Conservation (phyloP, 2,329 filamentous ascomycete genomes). For the Nemania sp. region DNA sequence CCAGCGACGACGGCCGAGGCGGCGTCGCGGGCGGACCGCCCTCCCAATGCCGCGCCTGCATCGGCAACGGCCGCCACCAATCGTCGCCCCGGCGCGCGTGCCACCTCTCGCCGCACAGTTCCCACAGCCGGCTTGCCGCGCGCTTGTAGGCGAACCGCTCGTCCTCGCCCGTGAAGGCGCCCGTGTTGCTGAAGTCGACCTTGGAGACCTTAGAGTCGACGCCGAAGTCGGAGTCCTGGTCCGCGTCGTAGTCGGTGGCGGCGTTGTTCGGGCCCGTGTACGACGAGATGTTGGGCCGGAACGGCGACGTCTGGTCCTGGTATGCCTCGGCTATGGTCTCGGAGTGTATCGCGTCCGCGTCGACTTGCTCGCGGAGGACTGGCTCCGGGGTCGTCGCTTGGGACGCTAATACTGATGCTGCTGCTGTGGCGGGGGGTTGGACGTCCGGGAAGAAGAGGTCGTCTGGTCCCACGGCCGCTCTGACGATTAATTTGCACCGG, state of each 20-base stretch:
- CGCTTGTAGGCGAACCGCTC: constrained; percentile 82
- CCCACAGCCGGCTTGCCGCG: constrained; percentile 78
- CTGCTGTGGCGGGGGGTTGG: constrained; percentile 20
- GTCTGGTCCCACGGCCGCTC: constrained; percentile 70
- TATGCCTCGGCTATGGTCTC: constrained; percentile 75
- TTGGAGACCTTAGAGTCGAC: constrained; percentile 42
- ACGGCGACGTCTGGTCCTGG: constrained; percentile 76
- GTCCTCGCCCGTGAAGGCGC: constrained; percentile 77
- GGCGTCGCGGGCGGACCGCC: constrained; percentile 30
- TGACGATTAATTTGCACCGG: constrained; percentile 74
- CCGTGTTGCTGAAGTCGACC: constrained; percentile 70
- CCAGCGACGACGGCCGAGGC: constrained; percentile 28
- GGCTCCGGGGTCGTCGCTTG: constrained; percentile 20
- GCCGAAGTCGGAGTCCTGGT: constrained; percentile 62
- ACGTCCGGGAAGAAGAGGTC: constrained; percentile 76
- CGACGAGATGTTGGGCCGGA: constrained; percentile 76
- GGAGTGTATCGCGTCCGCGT: constrained; percentile 61
- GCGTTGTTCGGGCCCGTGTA: constrained; percentile 57
- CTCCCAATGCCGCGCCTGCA: constrained; percentile 71
- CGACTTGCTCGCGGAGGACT: constrained; percentile 36
- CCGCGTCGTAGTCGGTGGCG: constrained; percentile 56
- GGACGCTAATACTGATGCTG: constrained; percentile 42
- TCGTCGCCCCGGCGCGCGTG: constrained; percentile 62
- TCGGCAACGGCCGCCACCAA: constrained; percentile 72
- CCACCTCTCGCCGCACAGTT: constrained; percentile 76